phyloP scores from a whole-genome alignment of 1,284 basidiomycete species.

The Cystobasidium slooffiae region DNA sequence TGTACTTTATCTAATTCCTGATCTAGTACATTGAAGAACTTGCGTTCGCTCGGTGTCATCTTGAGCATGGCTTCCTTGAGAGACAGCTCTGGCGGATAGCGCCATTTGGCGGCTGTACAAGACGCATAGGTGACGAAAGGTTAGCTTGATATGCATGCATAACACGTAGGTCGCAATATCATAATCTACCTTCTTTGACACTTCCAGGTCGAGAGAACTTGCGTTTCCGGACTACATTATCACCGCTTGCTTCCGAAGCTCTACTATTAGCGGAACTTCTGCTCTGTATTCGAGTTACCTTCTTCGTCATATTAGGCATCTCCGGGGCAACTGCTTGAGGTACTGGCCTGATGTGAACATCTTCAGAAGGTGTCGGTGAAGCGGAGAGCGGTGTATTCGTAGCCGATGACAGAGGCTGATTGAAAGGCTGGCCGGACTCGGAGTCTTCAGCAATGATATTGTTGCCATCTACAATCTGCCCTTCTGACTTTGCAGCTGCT shows the following conservation, averaged over 20 bases:
- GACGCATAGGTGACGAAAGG: not conserved
- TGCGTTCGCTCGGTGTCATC: constrained; percentile 66
- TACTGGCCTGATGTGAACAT: not conserved
- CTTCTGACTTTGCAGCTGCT: constrained; percentile 47
- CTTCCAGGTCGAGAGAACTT: constrained; percentile 22
- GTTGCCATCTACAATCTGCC: not conserved
- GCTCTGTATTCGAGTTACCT: constrained; percentile 30
- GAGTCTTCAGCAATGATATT: constrained; percentile 24
- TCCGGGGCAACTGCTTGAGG: not conserved
- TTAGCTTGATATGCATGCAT: not conserved
- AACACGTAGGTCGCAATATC: not conserved
- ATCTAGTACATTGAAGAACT: constrained; percentile 77
- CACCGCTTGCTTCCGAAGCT: not conserved
- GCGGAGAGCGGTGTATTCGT: not conserved
- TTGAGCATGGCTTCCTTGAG: constrained; percentile 64
- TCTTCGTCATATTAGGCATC: not conserved
- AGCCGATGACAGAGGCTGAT: constrained; percentile 9
- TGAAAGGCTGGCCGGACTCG: constrained; percentile 21
- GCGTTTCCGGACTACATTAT: constrained; percentile 16
- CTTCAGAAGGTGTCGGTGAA: constrained; percentile 4
- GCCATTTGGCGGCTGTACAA: constrained; percentile 15
- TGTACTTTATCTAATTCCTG: constrained; percentile 74
- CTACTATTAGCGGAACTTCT: constrained; percentile 31
- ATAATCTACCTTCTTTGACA: constrained; percentile 21
- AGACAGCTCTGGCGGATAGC: constrained; percentile 27